Evolutionary conservation across 345 rosid species (phyloP).

Genomic region (Melaleuca quinquenervia): DNA sequence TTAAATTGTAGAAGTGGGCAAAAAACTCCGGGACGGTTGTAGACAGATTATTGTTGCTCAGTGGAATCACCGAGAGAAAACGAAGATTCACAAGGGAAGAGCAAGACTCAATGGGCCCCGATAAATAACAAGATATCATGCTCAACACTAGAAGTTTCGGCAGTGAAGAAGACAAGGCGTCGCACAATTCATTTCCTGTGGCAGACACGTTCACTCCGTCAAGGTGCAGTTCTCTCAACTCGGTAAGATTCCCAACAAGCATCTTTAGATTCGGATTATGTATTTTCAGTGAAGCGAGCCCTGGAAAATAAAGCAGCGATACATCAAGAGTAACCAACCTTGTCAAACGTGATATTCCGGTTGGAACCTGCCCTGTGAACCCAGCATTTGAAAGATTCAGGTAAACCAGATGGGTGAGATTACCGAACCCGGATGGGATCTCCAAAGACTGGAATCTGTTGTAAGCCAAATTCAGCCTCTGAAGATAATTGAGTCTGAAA

Average conservation of each 20-base stretch:
- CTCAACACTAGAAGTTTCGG: conserved; percentile 12
- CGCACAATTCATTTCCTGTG: conserved; percentile 12
- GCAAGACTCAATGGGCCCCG: conserved; percentile 16
- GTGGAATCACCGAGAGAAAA: conserved; percentile 5
- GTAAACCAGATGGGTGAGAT: conserved; percentile 12
- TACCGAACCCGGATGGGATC: conserved; percentile 15
- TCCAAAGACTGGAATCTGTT: conserved; percentile 10
- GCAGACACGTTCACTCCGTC: conserved; percentile 19
- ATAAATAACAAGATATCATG: conserved; percentile 12
- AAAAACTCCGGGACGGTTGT: conserved; percentile 16
- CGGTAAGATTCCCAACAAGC: conserved; percentile 10
- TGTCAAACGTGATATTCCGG: conserved; percentile 7
- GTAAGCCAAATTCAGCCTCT: conserved; percentile 24
- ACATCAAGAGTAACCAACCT: conserved; percentile 21
- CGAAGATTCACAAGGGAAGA: neutral
- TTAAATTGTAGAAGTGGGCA: conserved; percentile 12
- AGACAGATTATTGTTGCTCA: conserved; percentile 10
- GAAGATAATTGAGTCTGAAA: conserved; percentile 19
- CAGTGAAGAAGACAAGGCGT: conserved; percentile 6
- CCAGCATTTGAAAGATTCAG: conserved; percentile 33
- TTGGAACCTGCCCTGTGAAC: conserved; percentile 22
- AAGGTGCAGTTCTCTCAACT: conserved; percentile 10
- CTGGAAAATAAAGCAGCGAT: neutral
- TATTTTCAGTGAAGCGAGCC: neutral
- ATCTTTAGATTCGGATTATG: conserved; percentile 10